These are phyloP conservation scores for Stemphylium beticola DNA, from an alignment of 2,329 filamentous ascomycete species.

Conservation along the genomic window DNA sequence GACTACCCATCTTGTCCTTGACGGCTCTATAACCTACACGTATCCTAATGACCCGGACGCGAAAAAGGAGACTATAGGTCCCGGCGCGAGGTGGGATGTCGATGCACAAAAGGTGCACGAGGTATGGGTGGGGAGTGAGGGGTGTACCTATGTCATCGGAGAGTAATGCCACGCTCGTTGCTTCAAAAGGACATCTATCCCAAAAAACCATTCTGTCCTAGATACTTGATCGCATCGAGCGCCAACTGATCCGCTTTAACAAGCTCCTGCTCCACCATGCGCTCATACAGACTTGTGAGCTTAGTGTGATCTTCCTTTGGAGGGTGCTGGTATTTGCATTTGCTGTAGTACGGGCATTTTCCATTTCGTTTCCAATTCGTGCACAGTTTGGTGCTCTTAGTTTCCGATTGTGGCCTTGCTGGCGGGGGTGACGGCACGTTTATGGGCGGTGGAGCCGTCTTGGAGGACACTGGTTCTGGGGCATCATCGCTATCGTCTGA, in stretches of 20 bases:
- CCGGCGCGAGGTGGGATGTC: constrained; percentile 70
- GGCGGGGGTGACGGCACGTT: constrained; percentile 20
- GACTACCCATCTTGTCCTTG: constrained; percentile 73
- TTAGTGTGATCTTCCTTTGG: constrained; percentile 25
- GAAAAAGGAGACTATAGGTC: constrained; percentile 64
- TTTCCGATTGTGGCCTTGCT: constrained; percentile 8
- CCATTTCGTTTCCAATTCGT: constrained; percentile 33
- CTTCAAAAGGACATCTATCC: constrained; percentile 21
- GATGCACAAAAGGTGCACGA: constrained; percentile 69
- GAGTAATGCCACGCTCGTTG: constrained; percentile 46
- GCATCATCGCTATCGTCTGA: constrained; percentile 27
- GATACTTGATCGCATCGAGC: constrained; percentile 54
- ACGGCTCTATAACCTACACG: constrained; percentile 69
- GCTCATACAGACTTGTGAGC: constrained; percentile 34
- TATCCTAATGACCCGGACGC: constrained; percentile 66
- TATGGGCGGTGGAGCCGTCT: constrained; percentile 27
- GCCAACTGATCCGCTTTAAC: constrained; percentile 51
- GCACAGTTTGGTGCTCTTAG: constrained; percentile 26
- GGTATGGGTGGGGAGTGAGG: constrained; percentile 70
- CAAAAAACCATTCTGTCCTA: constrained; percentile 53
- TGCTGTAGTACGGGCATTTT: constrained; percentile 33
- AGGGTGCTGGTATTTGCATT: constrained; percentile 38
- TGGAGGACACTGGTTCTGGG: constrained; percentile 50
- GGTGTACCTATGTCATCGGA: constrained; percentile 72
- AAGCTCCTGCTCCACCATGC: constrained; percentile 54